Evolutionary conservation across 768 basidiomycete species (phyloP), one percentile per base, ranked within the genome.

Genomic region (Coprinopsis sp.): DNA sequence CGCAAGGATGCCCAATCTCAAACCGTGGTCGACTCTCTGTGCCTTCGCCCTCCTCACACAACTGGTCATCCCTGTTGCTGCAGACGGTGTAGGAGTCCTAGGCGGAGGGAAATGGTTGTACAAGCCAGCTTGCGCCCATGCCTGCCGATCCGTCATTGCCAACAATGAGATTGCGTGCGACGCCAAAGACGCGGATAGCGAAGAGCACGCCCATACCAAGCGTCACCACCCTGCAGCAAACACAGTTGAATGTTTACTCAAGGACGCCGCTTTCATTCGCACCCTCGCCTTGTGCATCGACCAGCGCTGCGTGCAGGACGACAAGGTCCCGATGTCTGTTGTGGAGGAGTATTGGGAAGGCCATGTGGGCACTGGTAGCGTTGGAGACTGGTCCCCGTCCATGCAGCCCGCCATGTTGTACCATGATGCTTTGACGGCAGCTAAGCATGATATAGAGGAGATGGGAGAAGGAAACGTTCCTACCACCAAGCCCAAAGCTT

Each of bases 211-310:
- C 12, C 38, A 47, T 29, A 47, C 27, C 6, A 34, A 38, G 7
- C 46, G 37, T 24, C 37, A 28, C 24, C 42, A 44, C 27, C 30
- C 37, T 10, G 27, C 24, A 19, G 12, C 29, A 28, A 50, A 45
- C 37, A 22, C 44, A 6, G 29, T 23, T 4, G 44, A 50, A 39
- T 50, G 49, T 22, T 50, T 39, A 24, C 49, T 50, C 37, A 30
- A 46, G 27, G 49, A 50, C 23, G 49, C 49, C 8, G 49, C 49
- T 14, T 50, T 45, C 31, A 14, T 50, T n/a, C 44, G 49, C 14
- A 50, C 49, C 21, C 36, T 50, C 21, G 49, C 49, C 0, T 23
- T 50, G 18, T 50, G 49, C 44, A 23, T 50, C 21, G 49, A 33
- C 3, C 29, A 50, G 7, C 30, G 19, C 13, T 50, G 49, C 23